Evolutionary conservation across 108 stramenopile genomes (phyloP).

Genomic region (Pinguiococcus pyrenoidosus): DNA sequence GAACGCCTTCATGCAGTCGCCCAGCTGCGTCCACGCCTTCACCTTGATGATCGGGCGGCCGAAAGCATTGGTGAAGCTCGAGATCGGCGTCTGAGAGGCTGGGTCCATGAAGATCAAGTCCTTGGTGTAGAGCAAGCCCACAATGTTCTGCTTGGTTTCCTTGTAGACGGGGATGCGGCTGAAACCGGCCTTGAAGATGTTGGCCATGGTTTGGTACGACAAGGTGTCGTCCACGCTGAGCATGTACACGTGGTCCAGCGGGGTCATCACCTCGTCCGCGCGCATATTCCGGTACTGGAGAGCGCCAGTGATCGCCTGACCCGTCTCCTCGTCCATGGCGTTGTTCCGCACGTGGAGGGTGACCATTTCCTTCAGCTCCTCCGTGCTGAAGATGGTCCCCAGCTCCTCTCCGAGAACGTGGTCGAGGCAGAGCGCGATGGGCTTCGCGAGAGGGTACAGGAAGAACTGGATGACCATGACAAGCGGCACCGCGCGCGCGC

Average conservation of each 20-base stretch:
- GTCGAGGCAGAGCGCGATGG: conserved; percentile 45
- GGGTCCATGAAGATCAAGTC: conserved; percentile 97
- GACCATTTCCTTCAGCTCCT: conserved; percentile 73
- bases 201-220: conserved; percentile 72
- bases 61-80: conserved; percentile 78
- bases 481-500: conserved; percentile 59
- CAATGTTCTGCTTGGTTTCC: conserved; percentile 59
- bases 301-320: conserved; percentile 82
- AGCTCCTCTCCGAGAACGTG: conserved; percentile 27
- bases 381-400: conserved; percentile 67
- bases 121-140: conserved; percentile 90
- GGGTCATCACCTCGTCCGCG: conserved; percentile 87
- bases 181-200: conserved; percentile 90
- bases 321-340: conserved; percentile 65
- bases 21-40: conserved; percentile 48
- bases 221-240: conserved; percentile 66
- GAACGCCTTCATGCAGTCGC: conserved; percentile 71
- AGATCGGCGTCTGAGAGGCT: conserved; percentile 74
- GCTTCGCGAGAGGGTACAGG: conserved; percentile 55
- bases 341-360: conserved; percentile 75
- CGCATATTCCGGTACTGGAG: conserved; percentile 61
- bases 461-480: conserved; percentile 65
- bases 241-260: conserved; percentile 77
- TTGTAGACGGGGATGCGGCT: conserved; percentile 74
- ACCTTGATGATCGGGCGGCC: too few relatives aligned